Base-by-base conservation (phyloP, 805 yeast genomes). In the Candida boleticola region DNA sequence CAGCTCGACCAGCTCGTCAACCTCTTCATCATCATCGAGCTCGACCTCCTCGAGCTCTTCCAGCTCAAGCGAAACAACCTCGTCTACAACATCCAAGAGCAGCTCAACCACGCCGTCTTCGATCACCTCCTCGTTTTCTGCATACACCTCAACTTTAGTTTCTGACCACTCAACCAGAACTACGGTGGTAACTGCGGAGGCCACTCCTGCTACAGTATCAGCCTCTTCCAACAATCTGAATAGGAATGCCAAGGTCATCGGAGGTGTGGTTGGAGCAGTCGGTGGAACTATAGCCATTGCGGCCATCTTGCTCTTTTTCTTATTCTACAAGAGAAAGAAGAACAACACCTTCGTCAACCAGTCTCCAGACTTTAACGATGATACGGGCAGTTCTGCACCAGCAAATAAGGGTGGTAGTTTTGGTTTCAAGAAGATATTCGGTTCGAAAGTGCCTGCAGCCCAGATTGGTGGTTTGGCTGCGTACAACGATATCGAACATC, bases 261-360 rank as follows among this genome's bases (percentile, higher is more conserved):
- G 76, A 3, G 74, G 76, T 1, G 52, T 70, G 13, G 74, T 70
- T n/a, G 76, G 76, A 0, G 66, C 73, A 1, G 62, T 70, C 19
- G 76, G 74, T n/a, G 76, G 76, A 10, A 59, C 71, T 16, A 60
- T 70, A 21, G 55, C 68, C n/a, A 61, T 70, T 34, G 73, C 71
- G 0, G 54, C 58, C 2, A 45, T 67, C 16, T 72, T 68, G 9
- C 57, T 63, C 10, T 45, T 69, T 14, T 61, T 68, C 41, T 49
- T 70, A 29, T 62, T 65, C 44, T 52, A 67, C 49, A 67, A 58
- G 45, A 59, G 53, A 40, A 53, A 69, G 27, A 58, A 57, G 47
- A 50, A 53, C 34, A 48, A 49, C 13, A 39, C 55, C 19, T 46
- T 66, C 27, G 64, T 66, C 33, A 70, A 70, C 53, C 74, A 67